Conservation (phyloP, 805 yeast species). For the Lipomyces chichibuensis region DNA sequence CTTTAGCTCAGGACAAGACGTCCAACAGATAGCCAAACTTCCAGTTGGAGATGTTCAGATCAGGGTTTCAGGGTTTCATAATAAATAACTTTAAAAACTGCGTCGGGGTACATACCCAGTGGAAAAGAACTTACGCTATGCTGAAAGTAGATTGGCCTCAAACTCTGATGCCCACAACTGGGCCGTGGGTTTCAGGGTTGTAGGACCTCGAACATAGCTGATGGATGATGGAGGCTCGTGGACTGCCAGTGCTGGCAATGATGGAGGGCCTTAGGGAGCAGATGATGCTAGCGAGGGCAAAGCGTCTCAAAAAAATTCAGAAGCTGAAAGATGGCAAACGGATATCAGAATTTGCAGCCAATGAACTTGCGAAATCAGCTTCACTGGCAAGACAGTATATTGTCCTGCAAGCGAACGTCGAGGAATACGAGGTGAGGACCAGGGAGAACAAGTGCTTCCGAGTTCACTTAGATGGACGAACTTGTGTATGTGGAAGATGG, state of each 20-base stretch:
- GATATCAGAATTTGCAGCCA: background rate
- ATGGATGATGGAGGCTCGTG: background rate
- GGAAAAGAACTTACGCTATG: background rate
- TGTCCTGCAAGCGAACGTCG: background rate
- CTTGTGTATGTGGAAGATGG: background rate
- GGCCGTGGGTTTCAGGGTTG: too few species aligned
- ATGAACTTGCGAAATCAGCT: background rate
- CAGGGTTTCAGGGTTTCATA: too few species aligned
- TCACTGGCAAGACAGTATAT: background rate
- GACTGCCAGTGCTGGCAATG: background rate
- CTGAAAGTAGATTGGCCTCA: background rate
- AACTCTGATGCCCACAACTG: background rate
- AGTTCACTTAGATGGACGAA: background rate
- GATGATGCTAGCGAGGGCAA: too few species aligned
- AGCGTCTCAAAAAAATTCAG: too few species aligned
- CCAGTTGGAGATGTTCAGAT: too few species aligned
- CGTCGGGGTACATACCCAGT: too few species aligned
- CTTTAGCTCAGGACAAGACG: too few species aligned
- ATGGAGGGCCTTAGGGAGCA: too few species aligned
- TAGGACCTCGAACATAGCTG: background rate
- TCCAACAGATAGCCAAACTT: too few species aligned
- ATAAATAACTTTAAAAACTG: too few species aligned
- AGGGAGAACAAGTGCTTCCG: conserved; percentile 1
- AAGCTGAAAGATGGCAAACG: too few species aligned
- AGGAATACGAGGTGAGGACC: background rate